phyloP scores from a whole-genome alignment of 192 early-diverging fungal species.

The Coemansia umbellata region DNA sequence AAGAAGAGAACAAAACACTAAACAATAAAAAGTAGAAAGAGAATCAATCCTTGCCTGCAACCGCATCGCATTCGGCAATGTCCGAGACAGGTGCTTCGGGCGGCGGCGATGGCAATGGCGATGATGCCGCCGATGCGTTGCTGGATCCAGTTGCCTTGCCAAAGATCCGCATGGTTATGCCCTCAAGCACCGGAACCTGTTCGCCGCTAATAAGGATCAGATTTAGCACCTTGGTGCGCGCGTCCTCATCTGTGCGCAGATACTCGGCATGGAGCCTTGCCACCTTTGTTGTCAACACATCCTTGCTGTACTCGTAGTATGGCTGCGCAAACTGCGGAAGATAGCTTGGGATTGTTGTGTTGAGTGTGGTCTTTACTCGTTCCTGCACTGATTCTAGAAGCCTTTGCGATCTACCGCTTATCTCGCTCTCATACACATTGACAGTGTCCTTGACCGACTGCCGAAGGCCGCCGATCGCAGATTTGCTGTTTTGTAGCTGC shows the following conservation, averaged over 20 bases:
- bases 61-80: neutral
- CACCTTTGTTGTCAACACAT: slow-evolving; percentile 40
- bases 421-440: slow-evolving; percentile 36
- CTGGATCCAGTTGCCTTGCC: slow-evolving; percentile 37
- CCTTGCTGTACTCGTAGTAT: slow-evolving; percentile 48
- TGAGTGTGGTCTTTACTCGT: slow-evolving; percentile 29
- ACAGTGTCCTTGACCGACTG: slow-evolving; percentile 46
- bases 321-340: slow-evolving; percentile 45
- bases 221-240: slow-evolving; percentile 43
- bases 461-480: slow-evolving; percentile 24
- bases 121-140: neutral
- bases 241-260: slow-evolving; percentile 39
- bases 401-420: slow-evolving; percentile 35
- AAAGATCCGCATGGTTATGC: slow-evolving; percentile 37
- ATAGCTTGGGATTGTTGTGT: slow-evolving; percentile 35
- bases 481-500: slow-evolving; percentile 38
- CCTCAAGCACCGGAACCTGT: slow-evolving; percentile 46
- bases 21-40: neutral
- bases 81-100: neutral
- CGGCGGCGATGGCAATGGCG: slow-evolving; percentile 2
- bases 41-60: slow-evolving; percentile 2
- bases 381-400: slow-evolving; percentile 36
- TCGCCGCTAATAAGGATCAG: slow-evolving; percentile 50
- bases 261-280: slow-evolving; percentile 50
- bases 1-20: neutral